Evolutionary conservation across 148 eudicot genomes (phyloP).

Genomic region (Amaranthus palmeri): DNA sequence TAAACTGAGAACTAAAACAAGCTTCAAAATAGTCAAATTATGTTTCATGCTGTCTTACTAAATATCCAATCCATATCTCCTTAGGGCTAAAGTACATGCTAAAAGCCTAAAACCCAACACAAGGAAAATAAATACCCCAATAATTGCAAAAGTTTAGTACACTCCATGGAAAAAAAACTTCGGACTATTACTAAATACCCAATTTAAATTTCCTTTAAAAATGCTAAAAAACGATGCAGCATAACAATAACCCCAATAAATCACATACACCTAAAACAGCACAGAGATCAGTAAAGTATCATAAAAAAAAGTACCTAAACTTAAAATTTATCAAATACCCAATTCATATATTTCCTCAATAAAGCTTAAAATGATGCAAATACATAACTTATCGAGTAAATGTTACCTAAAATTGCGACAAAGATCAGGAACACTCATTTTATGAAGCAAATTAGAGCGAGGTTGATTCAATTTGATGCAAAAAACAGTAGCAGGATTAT

Average conservation of each 20-base stretch:
- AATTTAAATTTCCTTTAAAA: neutral
- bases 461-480: constrained; percentile 84
- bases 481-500: constrained; percentile 73
- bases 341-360: constrained; percentile 5
- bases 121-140: neutral
- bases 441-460: constrained; percentile 69
- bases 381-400: neutral
- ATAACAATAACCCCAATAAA: neutral
- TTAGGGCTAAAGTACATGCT: neutral
- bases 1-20: neutral
- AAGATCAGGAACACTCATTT: constrained; percentile 96
- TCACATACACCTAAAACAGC: neutral
- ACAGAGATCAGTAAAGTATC: neutral
- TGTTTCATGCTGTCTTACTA: neutral
- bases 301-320: neutral
- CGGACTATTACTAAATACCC: neutral
- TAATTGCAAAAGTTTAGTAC: neutral
- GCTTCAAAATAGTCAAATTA: neutral
- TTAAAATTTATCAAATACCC: constrained; percentile 2
- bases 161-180: neutral
- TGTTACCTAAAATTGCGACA: constrained; percentile 90
- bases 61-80: neutral
- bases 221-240: neutral
- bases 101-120: neutral
- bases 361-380: neutral